phyloP scores from a whole-genome alignment of 306 rosid genomes.

The Vachellia collinsii region DNA sequence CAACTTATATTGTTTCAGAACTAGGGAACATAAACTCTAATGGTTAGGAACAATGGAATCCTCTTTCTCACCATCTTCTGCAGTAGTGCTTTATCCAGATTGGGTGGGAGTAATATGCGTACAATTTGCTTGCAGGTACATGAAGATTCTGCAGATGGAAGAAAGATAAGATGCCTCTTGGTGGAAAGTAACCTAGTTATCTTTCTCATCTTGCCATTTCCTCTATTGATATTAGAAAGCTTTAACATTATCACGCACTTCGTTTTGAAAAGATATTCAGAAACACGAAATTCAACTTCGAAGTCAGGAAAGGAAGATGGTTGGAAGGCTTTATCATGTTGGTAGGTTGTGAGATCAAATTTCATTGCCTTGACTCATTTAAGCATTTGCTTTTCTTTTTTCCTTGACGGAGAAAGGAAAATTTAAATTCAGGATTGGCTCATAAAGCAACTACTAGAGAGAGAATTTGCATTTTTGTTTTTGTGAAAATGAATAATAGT shows the following conservation, averaged over 20 bases:
- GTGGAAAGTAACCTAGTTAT: background rate
- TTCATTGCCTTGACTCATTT: background rate
- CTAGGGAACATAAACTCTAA: background rate
- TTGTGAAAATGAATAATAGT: background rate
- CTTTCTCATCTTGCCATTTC: background rate
- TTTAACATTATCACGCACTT: background rate
- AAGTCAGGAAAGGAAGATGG: background rate
- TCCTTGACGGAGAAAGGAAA: background rate
- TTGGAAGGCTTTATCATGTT: background rate
- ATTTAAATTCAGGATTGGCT: background rate
- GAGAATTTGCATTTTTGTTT: background rate
- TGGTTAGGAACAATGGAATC: constrained; percentile 22
- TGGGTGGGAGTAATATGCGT: background rate
- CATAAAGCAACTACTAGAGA: background rate
- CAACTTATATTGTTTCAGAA: background rate
- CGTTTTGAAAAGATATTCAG: background rate
- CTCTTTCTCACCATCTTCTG: background rate
- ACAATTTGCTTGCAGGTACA: background rate
- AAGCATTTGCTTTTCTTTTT: background rate
- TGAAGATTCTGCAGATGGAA: background rate
- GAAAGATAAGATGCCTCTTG: background rate
- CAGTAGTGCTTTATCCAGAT: background rate
- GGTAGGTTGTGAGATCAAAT: background rate
- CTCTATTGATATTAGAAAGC: background rate
- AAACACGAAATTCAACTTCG: background rate